Evolutionary conservation across 495 filamentous ascomycete species (phyloP).

Genomic region (Penicillium canariense): DNA sequence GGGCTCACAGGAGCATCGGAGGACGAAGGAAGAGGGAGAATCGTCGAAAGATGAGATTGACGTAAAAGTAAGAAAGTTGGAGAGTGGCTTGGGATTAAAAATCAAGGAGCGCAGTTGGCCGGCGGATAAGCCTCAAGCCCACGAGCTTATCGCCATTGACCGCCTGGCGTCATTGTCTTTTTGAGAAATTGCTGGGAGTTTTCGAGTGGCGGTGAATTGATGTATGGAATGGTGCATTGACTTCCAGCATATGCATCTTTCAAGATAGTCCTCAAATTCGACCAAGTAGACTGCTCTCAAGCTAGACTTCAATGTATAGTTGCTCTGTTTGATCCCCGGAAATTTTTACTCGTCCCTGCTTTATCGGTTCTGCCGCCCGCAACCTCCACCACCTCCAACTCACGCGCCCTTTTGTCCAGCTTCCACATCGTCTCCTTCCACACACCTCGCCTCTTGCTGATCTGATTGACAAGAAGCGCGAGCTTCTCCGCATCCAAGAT

Average conservation of each 20-base stretch:
- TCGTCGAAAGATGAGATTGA: background rate
- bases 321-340: background rate
- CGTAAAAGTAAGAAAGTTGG: background rate
- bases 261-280: no score
- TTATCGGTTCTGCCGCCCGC: constrained; percentile 27
- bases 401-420: constrained; percentile 3
- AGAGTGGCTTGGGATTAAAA: constrained; percentile 13
- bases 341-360: constrained; percentile 7
- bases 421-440: background rate
- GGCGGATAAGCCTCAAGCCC: constrained; percentile 21
- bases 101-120: constrained; percentile 13
- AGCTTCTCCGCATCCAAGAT: constrained; percentile 38
- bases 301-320: background rate
- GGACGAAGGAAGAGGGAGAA: background rate
- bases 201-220: background rate
- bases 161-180: constrained; percentile 30
- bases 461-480: background rate
- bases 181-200: background rate
- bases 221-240: background rate
- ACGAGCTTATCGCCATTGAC: constrained; percentile 25
- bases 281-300: background rate
- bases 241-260: no score
- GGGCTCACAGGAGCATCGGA: constrained; percentile 7
- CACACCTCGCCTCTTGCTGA: background rate
- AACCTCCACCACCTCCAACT: constrained; percentile 9